phyloP scores from a whole-genome alignment of 257 asterid genomes.

The Solanum stenotomum region DNA sequence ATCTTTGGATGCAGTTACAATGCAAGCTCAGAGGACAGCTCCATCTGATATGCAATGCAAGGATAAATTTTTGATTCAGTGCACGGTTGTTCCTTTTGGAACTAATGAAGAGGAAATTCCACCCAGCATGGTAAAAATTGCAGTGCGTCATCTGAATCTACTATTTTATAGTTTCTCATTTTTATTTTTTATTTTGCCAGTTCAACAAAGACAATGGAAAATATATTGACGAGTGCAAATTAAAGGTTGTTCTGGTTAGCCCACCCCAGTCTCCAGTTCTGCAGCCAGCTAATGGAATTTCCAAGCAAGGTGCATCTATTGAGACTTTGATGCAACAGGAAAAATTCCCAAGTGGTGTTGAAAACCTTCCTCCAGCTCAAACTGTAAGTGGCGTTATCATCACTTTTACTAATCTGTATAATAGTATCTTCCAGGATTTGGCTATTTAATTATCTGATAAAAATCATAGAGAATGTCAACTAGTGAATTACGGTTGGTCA shows the following conservation, averaged over 20 bases:
- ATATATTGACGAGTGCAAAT: slow-evolving; percentile 73
- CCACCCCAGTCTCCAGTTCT: slow-evolving; percentile 41
- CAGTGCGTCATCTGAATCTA: neutral
- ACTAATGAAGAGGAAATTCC: slow-evolving; percentile 60
- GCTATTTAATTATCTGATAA: neutral
- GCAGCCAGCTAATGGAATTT: slow-evolving; percentile 33
- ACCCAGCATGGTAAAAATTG: slow-evolving; percentile 54
- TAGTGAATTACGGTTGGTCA: neutral
- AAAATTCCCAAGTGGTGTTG: slow-evolving; percentile 38
- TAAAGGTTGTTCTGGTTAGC: slow-evolving; percentile 54
- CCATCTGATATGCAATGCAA: slow-evolving; percentile 65
- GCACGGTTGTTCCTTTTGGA: slow-evolving; percentile 69
- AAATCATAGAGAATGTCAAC: neutral
- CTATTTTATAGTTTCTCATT: slow-evolving; percentile 6
- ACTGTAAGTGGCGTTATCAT: slow-evolving; percentile 25
- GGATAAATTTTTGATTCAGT: slow-evolving; percentile 81
- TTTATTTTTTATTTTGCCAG: slow-evolving; percentile 23
- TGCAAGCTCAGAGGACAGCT: slow-evolving; percentile 75
- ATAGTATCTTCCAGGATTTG: neutral
- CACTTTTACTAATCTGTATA: neutral
- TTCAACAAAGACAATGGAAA: slow-evolving; percentile 45
- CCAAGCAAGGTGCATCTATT: slow-evolving; percentile 33
- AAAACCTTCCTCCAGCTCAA: slow-evolving; percentile 31
- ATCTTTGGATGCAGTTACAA: slow-evolving; percentile 46
- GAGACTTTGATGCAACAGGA: slow-evolving; percentile 22